Evolutionary conservation across 2,329 filamentous ascomycete species (phyloP), one percentile per base, ranked within the genome.

Genomic region (Calonectria hawksworthii): DNA sequence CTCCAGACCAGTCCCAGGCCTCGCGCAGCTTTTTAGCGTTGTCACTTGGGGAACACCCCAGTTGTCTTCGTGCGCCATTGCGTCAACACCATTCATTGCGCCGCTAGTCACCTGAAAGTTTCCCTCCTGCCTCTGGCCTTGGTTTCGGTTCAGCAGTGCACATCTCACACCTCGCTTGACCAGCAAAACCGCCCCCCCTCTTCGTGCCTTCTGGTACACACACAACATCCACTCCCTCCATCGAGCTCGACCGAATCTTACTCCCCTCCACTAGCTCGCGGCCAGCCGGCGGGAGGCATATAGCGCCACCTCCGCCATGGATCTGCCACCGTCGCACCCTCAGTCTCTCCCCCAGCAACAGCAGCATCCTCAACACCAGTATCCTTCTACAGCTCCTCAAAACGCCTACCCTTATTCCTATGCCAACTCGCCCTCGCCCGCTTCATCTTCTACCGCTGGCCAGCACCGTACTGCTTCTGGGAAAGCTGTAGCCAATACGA

Each of bases 251-350:
- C 28, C 30, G 44, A 72, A 18, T 78, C 59, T 64, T 70, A 63
- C 72, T 70, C 67, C 68, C 66, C 65, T 64, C 54, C 68, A 70
- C 75, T 77, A 61, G 70, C 72, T 68, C 72, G 72, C 72, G 70
- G 56, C 70, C 72, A 74, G 67, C 74, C 61, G 59, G 71, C 77
- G 74, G 77, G 76, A 80, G 76, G 72, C 73, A 78, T 77, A 80
- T 74, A 78, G 75, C 80, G 80, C 80, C 78, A 76, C 75, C 78
- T 79, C 79, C 79, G 79, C 80, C 81, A 84, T 84, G 83, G 81
- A 84, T 77, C 78, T 77, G 36, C 79, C 79, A 68, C 64, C 74
- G 61, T 76, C 78, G 36, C 76, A 75, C 36, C 66, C 76, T 59
- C 80, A 80, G 69, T 75, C 77, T 74, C 78, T 79, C n/a, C 69